These are phyloP conservation scores for Candida golubevii DNA, from an alignment of 805 yeast genomes.

Conservation along the genomic window DNA sequence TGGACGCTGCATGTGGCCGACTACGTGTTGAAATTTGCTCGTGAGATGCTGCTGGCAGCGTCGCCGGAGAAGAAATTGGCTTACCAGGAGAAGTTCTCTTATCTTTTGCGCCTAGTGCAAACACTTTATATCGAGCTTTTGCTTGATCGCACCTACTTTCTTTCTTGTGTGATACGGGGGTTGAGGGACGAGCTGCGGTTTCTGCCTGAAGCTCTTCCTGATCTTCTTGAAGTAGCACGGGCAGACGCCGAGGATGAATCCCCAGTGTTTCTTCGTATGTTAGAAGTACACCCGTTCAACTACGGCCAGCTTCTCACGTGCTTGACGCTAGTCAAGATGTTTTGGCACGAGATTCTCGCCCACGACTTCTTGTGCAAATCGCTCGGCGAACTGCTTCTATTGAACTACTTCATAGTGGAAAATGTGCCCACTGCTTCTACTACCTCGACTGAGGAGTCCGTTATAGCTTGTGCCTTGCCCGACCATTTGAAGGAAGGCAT, in stretches of 20 bases:
- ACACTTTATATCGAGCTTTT: constrained; percentile 67
- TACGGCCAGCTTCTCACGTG: constrained; percentile 34
- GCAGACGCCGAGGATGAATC: constrained; percentile 23
- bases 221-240: constrained; percentile 18
- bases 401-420: constrained; percentile 40
- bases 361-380: constrained; percentile 59
- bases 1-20: constrained; percentile 85
- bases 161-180: constrained; percentile 59
- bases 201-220: constrained; percentile 23
- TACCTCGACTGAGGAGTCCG: background rate
- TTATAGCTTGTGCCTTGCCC: constrained; percentile 1
- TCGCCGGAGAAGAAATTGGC: constrained; percentile 27
- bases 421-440: constrained; percentile 22
- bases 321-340: constrained; percentile 52
- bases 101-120: constrained; percentile 55
- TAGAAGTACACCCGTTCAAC: constrained; percentile 19
- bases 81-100: constrained; percentile 53
- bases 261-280: constrained; percentile 1
- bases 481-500: constrained; percentile 23
- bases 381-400: constrained; percentile 55
- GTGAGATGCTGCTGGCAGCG: constrained; percentile 29
- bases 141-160: constrained; percentile 56
- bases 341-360: constrained; percentile 65
- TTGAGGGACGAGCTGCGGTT: constrained; percentile 36
- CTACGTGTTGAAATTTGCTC: constrained; percentile 49